Evolutionary conservation across 805 yeast genomes (phyloP), one percentile per base, ranked within the genome.

Genomic region (Hanseniaspora hatyaiensis): DNA sequence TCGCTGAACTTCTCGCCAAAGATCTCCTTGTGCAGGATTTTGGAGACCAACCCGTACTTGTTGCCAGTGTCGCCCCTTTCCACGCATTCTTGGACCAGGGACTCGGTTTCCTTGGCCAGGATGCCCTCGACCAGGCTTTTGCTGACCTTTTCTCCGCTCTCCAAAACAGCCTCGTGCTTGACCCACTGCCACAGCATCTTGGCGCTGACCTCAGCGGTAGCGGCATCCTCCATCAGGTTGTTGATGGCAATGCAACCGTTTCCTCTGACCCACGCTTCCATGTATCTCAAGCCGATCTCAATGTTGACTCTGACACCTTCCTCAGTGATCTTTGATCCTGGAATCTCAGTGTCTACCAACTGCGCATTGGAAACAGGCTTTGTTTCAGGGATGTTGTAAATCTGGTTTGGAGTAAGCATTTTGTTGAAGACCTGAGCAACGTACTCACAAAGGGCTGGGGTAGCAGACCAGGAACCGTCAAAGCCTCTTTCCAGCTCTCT

Each of bases 391-490:
- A 66, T 67, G 18, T 59, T 59, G 49, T 67, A 65, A 56, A 82
- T 72, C 66, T 82, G 92, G 68, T 82, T 82, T 54, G 88, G 84
- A 32, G 89, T 83, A 54, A 83, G 82, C 88, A 82, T 79, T 61
- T 79, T 75, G 60, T 78, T 73, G 66, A 82, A 82, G 18, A 82
- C 82, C 57, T 74, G 71, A 59, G 80, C 72, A 34, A 85, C 87
- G 53, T 82, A 74, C 15, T 80, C 73, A 22, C 82, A 83, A 61
- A 82, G 70, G 18, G 87, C 88, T 15, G 94, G 94, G 59, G 82
- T 92, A 13, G 89, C 89, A 60, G 82, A 82, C 94, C 94, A 82
- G 51, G 89, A 80, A 44, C 92, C 87, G 67, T 82, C 94, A 65
- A 84, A 86, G 41, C 92, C 92, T 48, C 82, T 80, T 43, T 69